Evolutionary conservation across 2,329 filamentous ascomycete species (phyloP), one percentile per base, ranked within the genome.

Genomic region (Pseudopyrenochaeta lycopersici): DNA sequence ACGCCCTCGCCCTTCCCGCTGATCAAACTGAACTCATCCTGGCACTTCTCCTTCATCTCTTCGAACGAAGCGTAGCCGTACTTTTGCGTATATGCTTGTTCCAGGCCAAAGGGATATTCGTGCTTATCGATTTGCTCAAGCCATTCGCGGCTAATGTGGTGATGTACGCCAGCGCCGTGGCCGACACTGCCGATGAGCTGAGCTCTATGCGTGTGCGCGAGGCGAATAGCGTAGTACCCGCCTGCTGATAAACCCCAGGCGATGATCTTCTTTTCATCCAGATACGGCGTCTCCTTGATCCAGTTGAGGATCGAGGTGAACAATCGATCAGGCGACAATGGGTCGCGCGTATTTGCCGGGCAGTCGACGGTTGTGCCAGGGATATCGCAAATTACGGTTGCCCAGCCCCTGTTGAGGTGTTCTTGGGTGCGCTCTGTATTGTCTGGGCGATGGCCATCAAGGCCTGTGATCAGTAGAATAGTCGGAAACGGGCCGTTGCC

Each of bases 71-170:
- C 41, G 20, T 76, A 77, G 0, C 75, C 73, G 47, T 74, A 84
- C 53, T 83, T 84, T 53, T 76, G 73, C 1, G 74, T 75, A 44
- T 83, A 74, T 0, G 81, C 82, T 32, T 73, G 73, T 14, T 80
- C 80, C 2, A 83, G 76, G 17, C 85, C 84, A 58, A 86, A 86
- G 0, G 84, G 84, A 60, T 86, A 87, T 63, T 86, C 84, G 35
- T 85, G 75, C 48, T 81, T 75, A 46, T 81, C 79, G n/a, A 82
- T 78, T 4, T 80, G 70, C 14, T 77, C 75, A 29, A 87, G 70
- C 84, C 84, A 87, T 53, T 78, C 79, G 7, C 72, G 68, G 33
- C 81, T 78, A 54, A 87, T 85, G 80, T 85, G 86, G 59, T 83
- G 78, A 59, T 87, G 84, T 12, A 76, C 80, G 0, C 84, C 84